A percentile compares a stretch with the other conserved stretches of the same genome.
Evolutionary conservation across 106 monocot genomes (phyloP).

Genomic region (Phalaenopsis equestris): DNA sequence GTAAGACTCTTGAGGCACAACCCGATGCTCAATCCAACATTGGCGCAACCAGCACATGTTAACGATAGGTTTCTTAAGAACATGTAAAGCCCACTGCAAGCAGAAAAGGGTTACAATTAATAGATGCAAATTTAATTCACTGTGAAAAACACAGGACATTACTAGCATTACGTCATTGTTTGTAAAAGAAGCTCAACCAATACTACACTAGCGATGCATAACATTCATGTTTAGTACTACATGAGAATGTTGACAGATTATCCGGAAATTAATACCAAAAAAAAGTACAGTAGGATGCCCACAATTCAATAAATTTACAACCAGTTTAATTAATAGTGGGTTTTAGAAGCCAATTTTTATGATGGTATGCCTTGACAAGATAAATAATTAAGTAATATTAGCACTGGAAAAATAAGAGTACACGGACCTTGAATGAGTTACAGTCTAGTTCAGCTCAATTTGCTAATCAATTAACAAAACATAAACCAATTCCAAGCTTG

Average conservation of each 20-base stretch:
- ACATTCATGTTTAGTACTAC: background rate
- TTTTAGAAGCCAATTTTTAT: background rate
- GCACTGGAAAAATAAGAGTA: background rate
- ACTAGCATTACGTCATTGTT: background rate
- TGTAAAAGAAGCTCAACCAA: background rate
- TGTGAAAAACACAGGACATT: no score
- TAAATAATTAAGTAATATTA: background rate
- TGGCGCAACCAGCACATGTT: conserved; percentile 64
- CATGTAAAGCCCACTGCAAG: conserved; percentile 80
- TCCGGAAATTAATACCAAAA: background rate
- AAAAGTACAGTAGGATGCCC: background rate
- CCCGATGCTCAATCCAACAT: conserved; percentile 88
- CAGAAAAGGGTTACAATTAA: background rate
- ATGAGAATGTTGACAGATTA: background rate
- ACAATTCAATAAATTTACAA: background rate
- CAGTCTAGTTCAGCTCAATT: background rate
- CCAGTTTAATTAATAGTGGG: background rate
- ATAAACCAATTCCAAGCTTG: background rate
- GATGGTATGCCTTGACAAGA: background rate
- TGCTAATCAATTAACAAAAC: background rate
- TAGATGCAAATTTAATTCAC: background rate
- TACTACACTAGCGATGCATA: background rate
- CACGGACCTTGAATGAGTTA: background rate
- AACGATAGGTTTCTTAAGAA: conserved; percentile 91
- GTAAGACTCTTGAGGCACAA: conserved; percentile 83